A percentile compares a stretch with the other conserved stretches of the same genome.
phyloP scores from a whole-genome alignment of 140 eudicot genomes.

The Ambrosia hybrid region DNA sequence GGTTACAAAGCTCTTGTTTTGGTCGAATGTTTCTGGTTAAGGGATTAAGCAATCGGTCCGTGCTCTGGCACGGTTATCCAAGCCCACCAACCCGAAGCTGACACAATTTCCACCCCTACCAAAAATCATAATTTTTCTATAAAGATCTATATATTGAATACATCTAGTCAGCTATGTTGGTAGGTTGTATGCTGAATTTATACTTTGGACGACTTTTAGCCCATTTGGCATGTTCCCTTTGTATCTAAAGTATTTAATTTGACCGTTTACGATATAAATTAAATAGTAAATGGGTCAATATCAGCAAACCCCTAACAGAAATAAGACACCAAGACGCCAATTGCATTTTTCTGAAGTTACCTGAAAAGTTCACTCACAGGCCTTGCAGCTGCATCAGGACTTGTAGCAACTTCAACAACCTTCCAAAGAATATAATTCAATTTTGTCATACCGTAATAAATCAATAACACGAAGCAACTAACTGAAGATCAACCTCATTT shows the following conservation, averaged over 20 bases:
- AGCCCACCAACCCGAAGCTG: background rate
- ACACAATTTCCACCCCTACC: background rate
- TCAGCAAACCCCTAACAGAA: background rate
- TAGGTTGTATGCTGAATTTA: background rate
- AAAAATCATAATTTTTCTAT: background rate
- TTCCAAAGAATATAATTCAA: conserved; percentile 18
- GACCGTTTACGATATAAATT: background rate
- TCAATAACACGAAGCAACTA: too few species aligned
- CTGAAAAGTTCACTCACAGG: conserved; percentile 73
- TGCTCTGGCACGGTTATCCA: background rate
- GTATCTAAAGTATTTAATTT: background rate
- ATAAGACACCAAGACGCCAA: background rate
- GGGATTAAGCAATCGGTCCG: background rate
- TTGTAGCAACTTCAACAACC: conserved; percentile 79
- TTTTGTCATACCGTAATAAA: background rate
- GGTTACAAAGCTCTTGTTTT: background rate
- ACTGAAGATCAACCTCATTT: too few species aligned
- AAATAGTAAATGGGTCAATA: background rate
- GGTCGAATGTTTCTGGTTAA: background rate
- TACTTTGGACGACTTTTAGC: background rate
- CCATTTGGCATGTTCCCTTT: background rate
- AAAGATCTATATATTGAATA: background rate
- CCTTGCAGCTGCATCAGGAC: conserved; percentile 75
- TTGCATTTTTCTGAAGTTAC: conserved; percentile 29
- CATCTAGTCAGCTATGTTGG: background rate